A percentile compares a stretch with the other conserved stretches of the same genome.
Evolutionary conservation across 2,329 filamentous ascomycete genomes (phyloP).

Genomic region (Cladosporium cucumerinum): DNA sequence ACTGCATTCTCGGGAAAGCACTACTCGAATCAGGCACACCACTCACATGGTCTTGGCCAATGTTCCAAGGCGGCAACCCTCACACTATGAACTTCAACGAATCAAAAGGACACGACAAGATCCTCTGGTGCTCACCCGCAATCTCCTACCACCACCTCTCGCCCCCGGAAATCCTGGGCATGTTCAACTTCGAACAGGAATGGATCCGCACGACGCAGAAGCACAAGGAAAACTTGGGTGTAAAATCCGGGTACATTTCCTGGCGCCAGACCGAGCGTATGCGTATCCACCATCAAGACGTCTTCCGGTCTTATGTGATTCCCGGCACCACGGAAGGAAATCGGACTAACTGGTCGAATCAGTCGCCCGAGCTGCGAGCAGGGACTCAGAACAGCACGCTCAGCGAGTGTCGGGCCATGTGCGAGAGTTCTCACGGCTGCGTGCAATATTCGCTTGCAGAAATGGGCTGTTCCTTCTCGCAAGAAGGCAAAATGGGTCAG

Average conservation of each 20-base stretch:
- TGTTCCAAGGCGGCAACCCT: slow-evolving; percentile 27
- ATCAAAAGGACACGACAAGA: slow-evolving; percentile 9
- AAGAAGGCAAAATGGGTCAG: slow-evolving; percentile 22
- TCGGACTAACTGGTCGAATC: slow-evolving; percentile 29
- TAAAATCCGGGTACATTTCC: background rate
- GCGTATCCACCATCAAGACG: slow-evolving; percentile 29
- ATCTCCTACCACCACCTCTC: slow-evolving; percentile 25
- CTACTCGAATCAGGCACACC: slow-evolving; percentile 19
- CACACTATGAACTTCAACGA: slow-evolving; percentile 26
- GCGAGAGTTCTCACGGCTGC: slow-evolving; percentile 23
- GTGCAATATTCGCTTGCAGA: slow-evolving; percentile 26
- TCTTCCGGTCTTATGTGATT: slow-evolving; percentile 29
- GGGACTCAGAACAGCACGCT: slow-evolving; percentile 19
- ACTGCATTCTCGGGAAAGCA: slow-evolving; percentile 23
- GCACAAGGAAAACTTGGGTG: background rate
- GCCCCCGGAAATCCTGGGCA: slow-evolving; percentile 17
- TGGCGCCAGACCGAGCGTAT: slow-evolving; percentile 3
- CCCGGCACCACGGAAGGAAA: slow-evolving; percentile 22
- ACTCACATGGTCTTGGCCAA: slow-evolving; percentile 24
- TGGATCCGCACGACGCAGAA: slow-evolving; percentile 14
- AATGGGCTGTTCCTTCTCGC: slow-evolving; percentile 24
- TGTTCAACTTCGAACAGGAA: slow-evolving; percentile 24
- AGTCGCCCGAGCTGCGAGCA: slow-evolving; percentile 21
- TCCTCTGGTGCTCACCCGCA: slow-evolving; percentile 24
- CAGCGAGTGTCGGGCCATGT: slow-evolving; percentile 26